A percentile compares a stretch with the other conserved stretches of the same genome.
These are phyloP conservation scores for Lasiosphaeris hirsuta DNA, from an alignment of 495 filamentous ascomycete species.

Conservation along the genomic window DNA sequence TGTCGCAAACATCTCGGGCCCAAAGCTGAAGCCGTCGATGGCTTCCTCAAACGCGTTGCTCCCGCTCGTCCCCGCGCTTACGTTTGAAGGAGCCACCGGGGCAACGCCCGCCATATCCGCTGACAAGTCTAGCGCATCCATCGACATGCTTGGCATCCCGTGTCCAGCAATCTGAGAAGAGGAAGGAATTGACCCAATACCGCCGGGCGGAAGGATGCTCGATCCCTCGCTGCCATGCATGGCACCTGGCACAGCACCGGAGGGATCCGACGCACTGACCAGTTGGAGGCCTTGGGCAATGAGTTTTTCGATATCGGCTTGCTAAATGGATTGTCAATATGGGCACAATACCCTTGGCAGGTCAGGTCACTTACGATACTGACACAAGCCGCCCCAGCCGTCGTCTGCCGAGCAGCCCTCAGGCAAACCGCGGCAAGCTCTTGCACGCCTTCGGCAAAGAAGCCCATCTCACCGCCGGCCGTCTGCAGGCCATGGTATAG, in stretches of 20 bases:
- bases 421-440: slow-evolving; percentile 30
- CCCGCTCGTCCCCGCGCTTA: slow-evolving; percentile 23
- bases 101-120: background rate
- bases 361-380: slow-evolving; percentile 36
- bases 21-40: slow-evolving; percentile 26
- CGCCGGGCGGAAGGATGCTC: no score
- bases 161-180: background rate
- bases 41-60: slow-evolving; percentile 32
- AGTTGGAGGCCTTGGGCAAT: slow-evolving; percentile 34
- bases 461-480: slow-evolving; percentile 15
- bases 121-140: background rate
- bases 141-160: background rate
- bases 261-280: background rate
- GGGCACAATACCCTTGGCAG: background rate
- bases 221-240: no score
- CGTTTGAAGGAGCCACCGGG: slow-evolving; percentile 21
- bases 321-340: slow-evolving; percentile 25
- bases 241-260: no score
- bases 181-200: no score
- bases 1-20: slow-evolving; percentile 20
- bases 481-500: slow-evolving; percentile 36
- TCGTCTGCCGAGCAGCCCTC: slow-evolving; percentile 24
- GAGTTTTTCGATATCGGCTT: slow-evolving; percentile 44
- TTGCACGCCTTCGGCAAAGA: slow-evolving; percentile 27
- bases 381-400: slow-evolving; percentile 31